Percentiles rank a stretch among this genome's conserved stretches.
Conservation (phyloP, 2,329 filamentous ascomycete genomes). For the Aureobasidium sp. region DNA sequence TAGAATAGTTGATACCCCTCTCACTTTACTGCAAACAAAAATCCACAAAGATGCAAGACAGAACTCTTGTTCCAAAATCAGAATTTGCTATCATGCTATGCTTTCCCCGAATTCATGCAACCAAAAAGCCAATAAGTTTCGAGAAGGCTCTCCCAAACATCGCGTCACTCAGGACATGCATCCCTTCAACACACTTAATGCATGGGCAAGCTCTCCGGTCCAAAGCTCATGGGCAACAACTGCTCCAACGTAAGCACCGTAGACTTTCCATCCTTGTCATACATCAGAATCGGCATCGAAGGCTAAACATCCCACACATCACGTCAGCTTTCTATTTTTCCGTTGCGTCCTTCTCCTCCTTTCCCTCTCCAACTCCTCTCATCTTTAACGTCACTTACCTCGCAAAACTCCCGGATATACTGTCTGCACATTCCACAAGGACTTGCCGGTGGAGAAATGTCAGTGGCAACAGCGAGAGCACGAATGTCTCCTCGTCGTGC, state of each 20-base stretch:
- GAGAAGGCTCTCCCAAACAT: neutral
- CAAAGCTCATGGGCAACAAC: constrained; percentile 45
- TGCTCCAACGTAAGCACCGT: constrained; percentile 61
- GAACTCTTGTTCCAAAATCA: neutral
- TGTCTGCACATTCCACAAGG: constrained; percentile 97
- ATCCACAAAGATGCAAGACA: neutral
- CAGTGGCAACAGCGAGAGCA: constrained; percentile 77
- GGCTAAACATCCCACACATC: constrained; percentile 26
- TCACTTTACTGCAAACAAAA: neutral
- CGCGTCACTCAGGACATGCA: neutral
- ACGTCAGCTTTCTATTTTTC: no score
- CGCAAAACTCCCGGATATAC: constrained; percentile 49
- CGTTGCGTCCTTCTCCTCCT: no score
- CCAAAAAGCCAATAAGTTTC: neutral
- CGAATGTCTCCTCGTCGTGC: constrained; percentile 49
- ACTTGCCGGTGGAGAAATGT: constrained; percentile 41
- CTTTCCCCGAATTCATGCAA: neutral
- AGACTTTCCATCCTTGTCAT: constrained; percentile 69
- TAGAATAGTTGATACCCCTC: constrained; percentile 13
- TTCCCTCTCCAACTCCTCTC: neutral
- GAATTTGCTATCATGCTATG: neutral
- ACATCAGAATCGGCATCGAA: constrained; percentile 80
- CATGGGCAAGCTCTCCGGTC: constrained; percentile 37
- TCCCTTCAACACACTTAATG: neutral
- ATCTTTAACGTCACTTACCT: constrained; percentile 26